These are phyloP conservation scores for Akanthomyces uredinophilus DNA, from an alignment of 2,329 filamentous ascomycete genomes.

Conservation along the genomic window DNA sequence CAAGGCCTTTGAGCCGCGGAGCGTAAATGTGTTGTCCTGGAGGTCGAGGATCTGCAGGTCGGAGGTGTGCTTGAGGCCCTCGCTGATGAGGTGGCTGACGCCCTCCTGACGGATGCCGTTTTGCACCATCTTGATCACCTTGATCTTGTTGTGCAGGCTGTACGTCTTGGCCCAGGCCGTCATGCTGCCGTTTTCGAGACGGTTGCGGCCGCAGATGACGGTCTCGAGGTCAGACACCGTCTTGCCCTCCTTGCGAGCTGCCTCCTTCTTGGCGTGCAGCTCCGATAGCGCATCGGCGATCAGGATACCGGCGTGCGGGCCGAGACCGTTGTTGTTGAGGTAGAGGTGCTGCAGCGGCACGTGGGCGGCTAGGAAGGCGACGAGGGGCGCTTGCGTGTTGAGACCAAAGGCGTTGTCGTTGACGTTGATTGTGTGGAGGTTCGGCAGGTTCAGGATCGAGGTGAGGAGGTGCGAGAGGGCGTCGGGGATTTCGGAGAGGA, in stretches of 20 bases:
- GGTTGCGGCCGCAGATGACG: slow-evolving; percentile 94
- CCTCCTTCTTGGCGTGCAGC: slow-evolving; percentile 79
- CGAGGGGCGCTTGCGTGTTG: slow-evolving; percentile 87
- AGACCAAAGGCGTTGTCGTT: slow-evolving; percentile 98
- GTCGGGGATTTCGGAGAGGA: slow-evolving; percentile 88
- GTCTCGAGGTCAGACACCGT: slow-evolving; percentile 83
- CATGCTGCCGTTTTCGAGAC: slow-evolving; percentile 95
- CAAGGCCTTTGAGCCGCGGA: slow-evolving; percentile 71
- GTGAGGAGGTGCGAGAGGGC: slow-evolving; percentile 82
- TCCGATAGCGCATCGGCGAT: slow-evolving; percentile 82
- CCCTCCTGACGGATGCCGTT: slow-evolving; percentile 96
- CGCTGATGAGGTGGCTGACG: slow-evolving; percentile 71
- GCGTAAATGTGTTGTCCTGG: slow-evolving; percentile 96
- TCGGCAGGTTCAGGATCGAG: slow-evolving; percentile 77
- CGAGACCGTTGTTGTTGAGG: slow-evolving; percentile 97
- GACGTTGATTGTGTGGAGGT: slow-evolving; percentile 86
- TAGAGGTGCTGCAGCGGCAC: slow-evolving; percentile 88
- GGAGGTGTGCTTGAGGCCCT: slow-evolving; percentile 68
- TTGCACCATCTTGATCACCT: slow-evolving; percentile 93
- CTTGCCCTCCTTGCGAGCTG: slow-evolving; percentile 65
- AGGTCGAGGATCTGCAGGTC: slow-evolving; percentile 75
- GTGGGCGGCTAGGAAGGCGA: slow-evolving; percentile 85
- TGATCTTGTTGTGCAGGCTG: slow-evolving; percentile 74
- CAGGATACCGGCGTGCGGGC: slow-evolving; percentile 81
- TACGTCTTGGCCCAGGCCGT: slow-evolving; percentile 87